These are phyloP conservation scores for Penicillium sp. DNA, from an alignment of 2,329 filamentous ascomycete genomes.

Conservation along the genomic window DNA sequence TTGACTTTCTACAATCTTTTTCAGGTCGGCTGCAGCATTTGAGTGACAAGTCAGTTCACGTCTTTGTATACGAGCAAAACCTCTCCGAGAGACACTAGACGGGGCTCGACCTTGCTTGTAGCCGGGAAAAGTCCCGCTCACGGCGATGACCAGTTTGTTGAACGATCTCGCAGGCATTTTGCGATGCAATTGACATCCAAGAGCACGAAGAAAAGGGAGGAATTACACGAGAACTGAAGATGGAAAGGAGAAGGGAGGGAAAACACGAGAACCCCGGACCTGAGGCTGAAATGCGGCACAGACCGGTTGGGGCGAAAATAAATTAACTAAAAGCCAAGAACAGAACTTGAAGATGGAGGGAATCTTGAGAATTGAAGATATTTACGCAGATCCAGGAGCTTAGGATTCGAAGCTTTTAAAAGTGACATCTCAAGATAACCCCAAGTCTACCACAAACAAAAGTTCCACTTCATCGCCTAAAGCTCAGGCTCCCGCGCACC, in stretches of 20 bases:
- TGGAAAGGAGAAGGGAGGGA: neutral
- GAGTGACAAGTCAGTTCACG: conserved; percentile 13
- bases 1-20: conserved; percentile 36
- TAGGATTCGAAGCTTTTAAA: conserved; percentile 7
- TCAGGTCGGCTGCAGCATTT: conserved; percentile 16
- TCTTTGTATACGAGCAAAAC: neutral
- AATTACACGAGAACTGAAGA: neutral
- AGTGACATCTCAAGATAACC: neutral
- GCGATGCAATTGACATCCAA: neutral
- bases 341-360: neutral
- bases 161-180: conserved; percentile 27
- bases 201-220: neutral
- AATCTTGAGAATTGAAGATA: neutral
- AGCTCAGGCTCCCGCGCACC: conserved; percentile 8
- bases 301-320: neutral
- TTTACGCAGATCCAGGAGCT: neutral
- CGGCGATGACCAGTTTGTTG: conserved; percentile 50
- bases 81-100: neutral
- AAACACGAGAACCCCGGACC: neutral
- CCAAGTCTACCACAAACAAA: neutral
- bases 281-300: conserved; percentile 8
- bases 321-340: neutral
- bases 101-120: conserved; percentile 53
- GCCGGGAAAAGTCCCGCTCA: conserved; percentile 65
- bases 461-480: conserved; percentile 6